These are phyloP conservation scores for Furcasterigmium furcatum DNA, from an alignment of 2,329 filamentous ascomycete genomes.

Conservation along the genomic window DNA sequence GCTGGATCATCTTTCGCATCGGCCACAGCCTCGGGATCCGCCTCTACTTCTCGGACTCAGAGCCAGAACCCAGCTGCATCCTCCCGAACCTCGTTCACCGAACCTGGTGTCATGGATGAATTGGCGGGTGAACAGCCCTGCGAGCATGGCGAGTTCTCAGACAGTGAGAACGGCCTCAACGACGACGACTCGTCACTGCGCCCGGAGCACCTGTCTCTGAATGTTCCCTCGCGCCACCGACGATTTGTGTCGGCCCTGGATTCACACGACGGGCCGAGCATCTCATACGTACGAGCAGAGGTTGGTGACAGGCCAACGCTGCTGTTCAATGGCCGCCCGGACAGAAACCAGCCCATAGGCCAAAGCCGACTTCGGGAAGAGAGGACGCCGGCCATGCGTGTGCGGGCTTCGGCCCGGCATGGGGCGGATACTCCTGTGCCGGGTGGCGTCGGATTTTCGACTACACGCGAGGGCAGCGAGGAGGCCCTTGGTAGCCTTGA, in stretches of 20 bases:
- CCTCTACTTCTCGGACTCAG: constrained; percentile 25
- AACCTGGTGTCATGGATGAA: constrained; percentile 32
- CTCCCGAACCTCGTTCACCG: constrained; percentile 42
- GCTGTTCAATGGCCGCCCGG: neutral
- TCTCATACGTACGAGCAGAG: constrained; percentile 9
- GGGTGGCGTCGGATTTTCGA: no score
- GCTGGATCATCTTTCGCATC: constrained; percentile 81
- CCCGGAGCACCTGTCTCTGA: constrained; percentile 9
- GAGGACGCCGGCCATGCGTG: no score
- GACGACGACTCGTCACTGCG: neutral
- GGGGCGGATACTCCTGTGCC: no score
- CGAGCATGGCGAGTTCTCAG: constrained; percentile 54
- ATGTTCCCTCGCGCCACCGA: constrained; percentile 11
- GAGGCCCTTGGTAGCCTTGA: neutral
- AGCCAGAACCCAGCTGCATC: constrained; percentile 37
- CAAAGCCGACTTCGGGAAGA: no score
- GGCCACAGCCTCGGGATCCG: constrained; percentile 48
- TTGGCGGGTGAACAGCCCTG: constrained; percentile 36
- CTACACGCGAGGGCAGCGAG: constrained; percentile 6
- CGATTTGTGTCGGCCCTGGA: constrained; percentile 10
- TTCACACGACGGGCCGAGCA: constrained; percentile 7
- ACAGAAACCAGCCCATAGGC: no score
- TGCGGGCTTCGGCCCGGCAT: no score
- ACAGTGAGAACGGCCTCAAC: constrained; percentile 39
- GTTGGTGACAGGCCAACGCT: neutral